Evolutionary conservation across 768 basidiomycete genomes (phyloP), one percentile per base, ranked within the genome.

Genomic region (Basidioascus undulatus): DNA sequence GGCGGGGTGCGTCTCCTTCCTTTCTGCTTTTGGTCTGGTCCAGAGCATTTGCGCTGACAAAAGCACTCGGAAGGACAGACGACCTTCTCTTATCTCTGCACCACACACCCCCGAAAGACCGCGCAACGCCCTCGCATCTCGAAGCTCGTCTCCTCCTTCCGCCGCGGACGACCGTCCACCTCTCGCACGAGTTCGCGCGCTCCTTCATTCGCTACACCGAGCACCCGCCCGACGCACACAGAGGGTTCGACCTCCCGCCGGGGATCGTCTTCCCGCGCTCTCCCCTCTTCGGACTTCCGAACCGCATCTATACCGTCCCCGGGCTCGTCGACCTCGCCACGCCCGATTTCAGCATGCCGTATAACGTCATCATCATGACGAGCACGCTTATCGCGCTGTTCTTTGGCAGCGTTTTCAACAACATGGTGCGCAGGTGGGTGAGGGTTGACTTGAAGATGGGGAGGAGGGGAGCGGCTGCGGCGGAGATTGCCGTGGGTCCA

Each of bases 281-380:
- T 51, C 66, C n/a, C 45, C 9, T 30, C 28, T 30, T 9, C 28
- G 15, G 15, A 27, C 18, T 5, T 3, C 23, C 13, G 15, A 33
- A 23, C 32, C 6, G 74, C 34, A 66, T 92, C 35, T 89, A 89
- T 57, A 84, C 82, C 2, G 65, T 71, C 0, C 67, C 74, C 8
- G 65, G 89, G 20, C 70, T 96, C 28, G 71, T 87, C 34, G 83
- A 87, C 56, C 68, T 92, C n/a, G 77, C 89, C n/a, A 84, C 83
- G 27, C 92, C 89, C 0, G 92, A 96, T 57, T 96, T 96, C 56
- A 86, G 81, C 57, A 96, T 96, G 92, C 92, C 92, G 1, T 96
- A 96, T 62, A 98, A 96, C 61, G 89, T 96, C 35, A 94, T 96
- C 59, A 94, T 94, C 52, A 77, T 96, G 64, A 84, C 57, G 20